Base-by-base conservation (phyloP, 495 filamentous ascomycete species). In the Aspergillus funiculosus region DNA sequence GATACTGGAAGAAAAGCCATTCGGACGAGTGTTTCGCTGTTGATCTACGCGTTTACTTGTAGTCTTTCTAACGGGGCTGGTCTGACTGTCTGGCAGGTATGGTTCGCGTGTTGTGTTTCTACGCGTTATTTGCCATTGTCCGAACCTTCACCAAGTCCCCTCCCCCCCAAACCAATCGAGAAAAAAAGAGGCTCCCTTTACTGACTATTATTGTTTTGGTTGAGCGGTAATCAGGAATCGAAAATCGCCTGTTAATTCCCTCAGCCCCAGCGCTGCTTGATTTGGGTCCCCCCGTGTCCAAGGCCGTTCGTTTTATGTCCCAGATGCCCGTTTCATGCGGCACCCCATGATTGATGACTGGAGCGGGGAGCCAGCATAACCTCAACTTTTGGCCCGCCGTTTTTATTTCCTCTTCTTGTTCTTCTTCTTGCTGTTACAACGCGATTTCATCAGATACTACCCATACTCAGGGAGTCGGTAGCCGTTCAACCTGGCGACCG, bases 401-500 rank as follows among this genome's bases (percentile, higher is more conserved):
- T 11, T 15, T 11, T n/a, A 26, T 28, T 34, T 34, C 14, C 3
- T 20, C 19, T 38, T n/a, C n/a, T 5, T 22, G 3, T 22, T 22
- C 8, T 38, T 40, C 30, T 54, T 28, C 31, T 27, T 15, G 21
- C 39, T 39, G 35, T n/a, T 24, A 53, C 46, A 28, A 51, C n/a
- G n/a, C n/a, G n/a, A 27, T 9, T 22, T 32, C 35, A 27, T 15
- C 20, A 9, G 17, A 14, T 25, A 30, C 18, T 24, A 48, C 37
- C 43, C 46, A 19, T 22, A 6, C 15, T 31, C 14, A 36, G 36
- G 40, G 27, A 17, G 48, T 20, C 25, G 28, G 14, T 14, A 43
- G 52, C 47, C 34, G 22, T 39, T 58, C 65, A 67, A 64, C 47
- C 69, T 75, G 73, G 73, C 69, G 65, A 64, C 65, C 53, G 62